Base-by-base conservation (phyloP, 441 rosid species). In the Isatis lusitanica region DNA sequence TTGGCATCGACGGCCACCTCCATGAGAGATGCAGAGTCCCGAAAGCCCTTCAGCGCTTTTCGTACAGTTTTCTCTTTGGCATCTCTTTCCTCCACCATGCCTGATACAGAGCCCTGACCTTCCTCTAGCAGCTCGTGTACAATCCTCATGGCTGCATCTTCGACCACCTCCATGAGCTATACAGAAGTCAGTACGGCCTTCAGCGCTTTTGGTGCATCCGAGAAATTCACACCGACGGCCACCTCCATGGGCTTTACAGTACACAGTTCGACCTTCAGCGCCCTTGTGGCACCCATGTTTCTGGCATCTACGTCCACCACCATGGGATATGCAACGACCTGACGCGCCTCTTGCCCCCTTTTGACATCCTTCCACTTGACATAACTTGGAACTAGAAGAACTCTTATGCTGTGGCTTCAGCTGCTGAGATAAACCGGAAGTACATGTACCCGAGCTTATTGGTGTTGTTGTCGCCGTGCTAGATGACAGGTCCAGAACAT, bases 321-420 rank as follows among this genome's bases (percentile, higher is more conserved):
- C 99, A 76, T 94, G 99, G 51, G 99, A 94, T 53, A 94, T 94
- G 65, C 99, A 94, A 63, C 85, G 96, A 36, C 97, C 98, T 18
- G 99, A 88, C 61, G 99, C 97, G 70, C 99, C 98, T 85, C 99
- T 92, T 48, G 99, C 99, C 39, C 99, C 97, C 82, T 92, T 94
- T 57, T 86, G 96, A 81, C 99, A 94, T 71, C 99, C 99, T 76
- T 94, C 97, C 35, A 92, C 83, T 84, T 83, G 96, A 73, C 99
- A 94, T 60, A 75, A 72, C 83, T 92, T 94, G 63, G 92, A 87
- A 78, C 82, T 73, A 69, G 79, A 75, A 69, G 78, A 76, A 77
- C 68, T 76, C 56, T 88, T 87, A 38, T 82, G 85, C 59, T 83
- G 89, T 66, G 80, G 77, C 76, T 76, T 86, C 60, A 70, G 91